Conservation (phyloP, 2,329 filamentous ascomycete genomes). For the Elsinoe ampelina region DNA sequence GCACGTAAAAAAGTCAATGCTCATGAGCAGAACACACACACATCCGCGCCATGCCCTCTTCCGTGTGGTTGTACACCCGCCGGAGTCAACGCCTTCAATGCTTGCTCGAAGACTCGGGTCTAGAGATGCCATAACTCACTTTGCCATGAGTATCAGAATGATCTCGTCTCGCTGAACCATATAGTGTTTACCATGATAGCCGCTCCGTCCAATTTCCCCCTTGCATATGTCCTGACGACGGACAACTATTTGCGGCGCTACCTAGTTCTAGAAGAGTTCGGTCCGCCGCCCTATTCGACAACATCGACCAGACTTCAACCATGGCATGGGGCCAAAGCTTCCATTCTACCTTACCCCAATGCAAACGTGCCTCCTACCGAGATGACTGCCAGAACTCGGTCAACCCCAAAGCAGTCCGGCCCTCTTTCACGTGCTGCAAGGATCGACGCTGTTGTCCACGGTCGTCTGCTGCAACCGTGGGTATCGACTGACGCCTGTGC, state of each 20-base stretch:
- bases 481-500: slow-evolving; percentile 1
- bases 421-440: slow-evolving; percentile 10
- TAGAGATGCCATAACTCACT: not conserved
- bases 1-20: slow-evolving; percentile 10
- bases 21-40: not conserved
- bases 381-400: slow-evolving; percentile 11
- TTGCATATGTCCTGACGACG: slow-evolving; percentile 8
- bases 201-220: slow-evolving; percentile 4
- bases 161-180: slow-evolving; percentile 2
- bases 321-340: slow-evolving; percentile 13
- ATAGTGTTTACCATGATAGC: not conserved
- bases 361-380: slow-evolving; percentile 9
- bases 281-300: slow-evolving; percentile 10
- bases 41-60: not conserved
- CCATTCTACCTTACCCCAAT: slow-evolving; percentile 6
- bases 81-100: not conserved
- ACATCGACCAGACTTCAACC: slow-evolving; percentile 13
- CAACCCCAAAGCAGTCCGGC: slow-evolving; percentile 3
- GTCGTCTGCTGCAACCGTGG: slow-evolving; percentile 4
- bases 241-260: not conserved
- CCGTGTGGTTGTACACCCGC: not conserved
- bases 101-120: not conserved
- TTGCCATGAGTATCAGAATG: not conserved
- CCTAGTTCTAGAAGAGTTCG: slow-evolving; percentile 13
- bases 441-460: not conserved